Conservation (phyloP, 2,329 filamentous ascomycete genomes). For the Magnaporthiopsis incrustans region DNA sequence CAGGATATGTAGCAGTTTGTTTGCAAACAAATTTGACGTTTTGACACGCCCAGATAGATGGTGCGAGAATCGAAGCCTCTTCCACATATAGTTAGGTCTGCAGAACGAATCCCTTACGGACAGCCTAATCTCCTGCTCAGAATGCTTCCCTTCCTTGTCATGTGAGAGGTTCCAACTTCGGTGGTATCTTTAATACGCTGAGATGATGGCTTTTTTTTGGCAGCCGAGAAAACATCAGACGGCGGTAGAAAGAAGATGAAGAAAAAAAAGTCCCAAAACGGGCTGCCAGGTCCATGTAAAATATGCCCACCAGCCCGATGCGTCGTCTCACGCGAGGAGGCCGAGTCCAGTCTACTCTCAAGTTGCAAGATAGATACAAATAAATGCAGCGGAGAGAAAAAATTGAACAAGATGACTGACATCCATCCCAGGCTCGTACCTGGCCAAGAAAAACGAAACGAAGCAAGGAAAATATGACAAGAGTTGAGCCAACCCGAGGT, state of each 20-base stretch:
- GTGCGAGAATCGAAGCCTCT: too few species aligned
- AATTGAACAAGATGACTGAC: neutral
- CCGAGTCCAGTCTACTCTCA: neutral
- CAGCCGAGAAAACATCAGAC: neutral
- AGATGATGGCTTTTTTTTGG: neutral
- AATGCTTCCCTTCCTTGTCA: neutral
- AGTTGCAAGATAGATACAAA: slow-evolving; percentile 1
- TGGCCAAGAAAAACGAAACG: slow-evolving; percentile 4
- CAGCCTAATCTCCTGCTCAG: neutral
- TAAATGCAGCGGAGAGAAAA: neutral
- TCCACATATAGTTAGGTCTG: too few species aligned
- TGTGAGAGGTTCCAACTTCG: neutral
- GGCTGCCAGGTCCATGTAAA: neutral
- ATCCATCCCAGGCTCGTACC: neutral
- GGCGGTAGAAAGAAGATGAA: neutral
- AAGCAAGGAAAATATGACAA: slow-evolving; percentile 10
- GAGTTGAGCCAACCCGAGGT: neutral
- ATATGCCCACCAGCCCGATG: neutral
- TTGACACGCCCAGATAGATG: neutral
- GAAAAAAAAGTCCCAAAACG: neutral
- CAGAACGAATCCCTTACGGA: neutral
- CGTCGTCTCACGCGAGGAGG: neutral
- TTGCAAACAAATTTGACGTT: neutral
- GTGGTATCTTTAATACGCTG: neutral
- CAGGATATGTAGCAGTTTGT: too few species aligned